Evolutionary conservation across 495 filamentous ascomycete species (phyloP).

Genomic region (Clohesyomyces aquaticus): DNA sequence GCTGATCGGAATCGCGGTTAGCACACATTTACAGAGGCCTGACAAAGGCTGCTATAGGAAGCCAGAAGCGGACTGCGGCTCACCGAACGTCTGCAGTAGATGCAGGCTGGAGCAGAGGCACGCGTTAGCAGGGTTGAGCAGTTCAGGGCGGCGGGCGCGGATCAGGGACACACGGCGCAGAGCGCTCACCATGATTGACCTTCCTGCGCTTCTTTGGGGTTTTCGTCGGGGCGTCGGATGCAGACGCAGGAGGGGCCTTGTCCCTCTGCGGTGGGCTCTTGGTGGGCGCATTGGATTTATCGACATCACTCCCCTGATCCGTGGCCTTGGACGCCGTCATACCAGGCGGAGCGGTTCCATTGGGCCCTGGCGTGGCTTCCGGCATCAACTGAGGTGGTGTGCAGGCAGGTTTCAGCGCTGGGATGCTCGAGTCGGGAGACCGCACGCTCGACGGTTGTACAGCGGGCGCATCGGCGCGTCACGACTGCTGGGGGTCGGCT

Average conservation of each 20-base stretch:
- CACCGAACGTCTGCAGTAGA: conserved; percentile 99
- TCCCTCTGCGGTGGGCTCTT: conserved; percentile 24
- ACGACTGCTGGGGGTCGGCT: conserved; percentile 17
- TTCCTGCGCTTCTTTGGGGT: conserved; percentile 92
- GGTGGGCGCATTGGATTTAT: conserved; percentile 32
- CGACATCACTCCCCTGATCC: conserved; percentile 30
- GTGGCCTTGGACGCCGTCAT: conserved; percentile 35
- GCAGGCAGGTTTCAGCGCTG: conserved; percentile 31
- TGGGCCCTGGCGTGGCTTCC: conserved; percentile 36
- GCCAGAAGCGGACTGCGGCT: conserved; percentile 51
- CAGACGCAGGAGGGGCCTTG: conserved; percentile 27
- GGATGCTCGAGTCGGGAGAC: conserved; percentile 23
- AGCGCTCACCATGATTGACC: conserved; percentile 89
- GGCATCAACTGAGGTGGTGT: conserved; percentile 34
- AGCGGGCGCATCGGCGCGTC: conserved; percentile 12
- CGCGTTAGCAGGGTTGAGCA: conserved; percentile 51
- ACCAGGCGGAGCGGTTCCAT: conserved; percentile 31
- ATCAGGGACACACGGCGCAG: conserved; percentile 11
- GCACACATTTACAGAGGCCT: conserved; percentile 37
- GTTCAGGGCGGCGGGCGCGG: too few relatives aligned
- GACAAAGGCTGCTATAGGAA: conserved; percentile 20
- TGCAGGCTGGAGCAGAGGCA: conserved; percentile 69
- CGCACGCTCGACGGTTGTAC: conserved; percentile 25
- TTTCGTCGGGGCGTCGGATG: conserved; percentile 37
- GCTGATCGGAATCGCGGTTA: conserved; percentile 61